Evolutionary conservation across 441 rosid species (phyloP), one percentile per base, ranked within the genome.

Genomic region (Gossypium davidsonii): DNA sequence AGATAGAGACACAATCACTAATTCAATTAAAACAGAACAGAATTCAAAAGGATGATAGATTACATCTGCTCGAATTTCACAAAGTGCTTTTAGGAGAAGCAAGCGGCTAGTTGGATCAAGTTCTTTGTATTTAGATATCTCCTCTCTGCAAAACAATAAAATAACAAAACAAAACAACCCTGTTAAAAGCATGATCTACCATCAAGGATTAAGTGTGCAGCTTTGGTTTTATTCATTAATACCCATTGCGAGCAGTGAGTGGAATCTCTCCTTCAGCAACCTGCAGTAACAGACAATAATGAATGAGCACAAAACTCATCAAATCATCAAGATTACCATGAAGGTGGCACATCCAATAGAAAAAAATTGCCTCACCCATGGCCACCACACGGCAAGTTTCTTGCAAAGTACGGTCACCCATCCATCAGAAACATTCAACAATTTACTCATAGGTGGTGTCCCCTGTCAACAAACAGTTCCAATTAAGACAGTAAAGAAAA

Each of bases 371-470:
- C 84, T 77, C 77, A 93, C 98, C 92, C 88, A 87, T 72, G 92
- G 90, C 97, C 97, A 93, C 93, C 94, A 91, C 20, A 71, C 39
- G 48, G 76, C 76, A 2, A 93, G 84, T 82, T 87, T 90, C 89
- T 91, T 93, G 78, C 93, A 86, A 72, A 93, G 86, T 53, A 74
- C 82, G 67, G 94, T 85, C 78, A 91, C 87, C 98, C 97, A 93
- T 6, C 84, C 87, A 82, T 84, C 92, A 28, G 84, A 79, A 57
- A 66, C 57, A 42, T 86, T 79, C 80, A 93, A 72, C 21, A 74
- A 52, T 75, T 87, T 93, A 79, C 83, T 81, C 48, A 81, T 79
- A 75, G 96, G 98, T 6, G 85, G 96, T 73, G 89, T 87, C 44
- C 96, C 96, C 97, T 93, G 60, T 11, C 52, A 71, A 77, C 20